phyloP scores from a whole-genome alignment of 257 asterid species.

The Nicotiana sylvestris region DNA sequence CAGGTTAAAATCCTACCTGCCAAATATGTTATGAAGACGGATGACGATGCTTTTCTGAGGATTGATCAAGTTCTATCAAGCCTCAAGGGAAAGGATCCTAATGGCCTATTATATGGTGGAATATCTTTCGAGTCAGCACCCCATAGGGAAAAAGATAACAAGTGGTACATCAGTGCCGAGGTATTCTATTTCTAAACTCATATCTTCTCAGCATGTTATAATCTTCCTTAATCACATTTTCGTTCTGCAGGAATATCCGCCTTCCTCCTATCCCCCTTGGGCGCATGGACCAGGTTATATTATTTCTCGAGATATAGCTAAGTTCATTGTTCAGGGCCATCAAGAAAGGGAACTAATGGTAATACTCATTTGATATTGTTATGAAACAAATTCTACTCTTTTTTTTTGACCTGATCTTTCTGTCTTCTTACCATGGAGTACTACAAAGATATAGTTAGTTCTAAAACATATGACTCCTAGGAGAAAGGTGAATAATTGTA shows the following conservation, averaged over 20 bases:
- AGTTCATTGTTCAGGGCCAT: slow-evolving; percentile 75
- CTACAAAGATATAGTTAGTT: neutral
- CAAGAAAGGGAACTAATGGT: slow-evolving; percentile 63
- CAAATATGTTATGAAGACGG: slow-evolving; percentile 82
- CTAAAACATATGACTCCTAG: neutral
- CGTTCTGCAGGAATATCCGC: slow-evolving; percentile 78
- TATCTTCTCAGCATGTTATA: neutral
- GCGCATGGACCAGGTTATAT: slow-evolving; percentile 98
- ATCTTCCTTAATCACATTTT: slow-evolving; percentile 3
- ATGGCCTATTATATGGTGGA: slow-evolving; percentile 65
- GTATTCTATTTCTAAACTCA: slow-evolving; percentile 25
- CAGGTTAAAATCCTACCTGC: slow-evolving; percentile 77
- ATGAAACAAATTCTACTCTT: neutral
- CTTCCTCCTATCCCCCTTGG: slow-evolving; percentile 86
- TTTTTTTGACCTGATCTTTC: neutral
- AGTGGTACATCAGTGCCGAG: slow-evolving; percentile 88
- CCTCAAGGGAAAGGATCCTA: slow-evolving; percentile 49
- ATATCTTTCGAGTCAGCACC: slow-evolving; percentile 79
- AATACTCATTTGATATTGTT: slow-evolving; percentile 5
- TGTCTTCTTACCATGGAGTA: neutral
- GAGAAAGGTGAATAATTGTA: neutral
- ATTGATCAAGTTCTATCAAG: slow-evolving; percentile 70
- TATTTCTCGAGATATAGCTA: slow-evolving; percentile 77
- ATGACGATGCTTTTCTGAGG: slow-evolving; percentile 96
- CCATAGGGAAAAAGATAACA: slow-evolving; percentile 75